Base-by-base conservation (phyloP, 23 red algal genomes). In the Gracilaria vermiculophylla region DNA sequence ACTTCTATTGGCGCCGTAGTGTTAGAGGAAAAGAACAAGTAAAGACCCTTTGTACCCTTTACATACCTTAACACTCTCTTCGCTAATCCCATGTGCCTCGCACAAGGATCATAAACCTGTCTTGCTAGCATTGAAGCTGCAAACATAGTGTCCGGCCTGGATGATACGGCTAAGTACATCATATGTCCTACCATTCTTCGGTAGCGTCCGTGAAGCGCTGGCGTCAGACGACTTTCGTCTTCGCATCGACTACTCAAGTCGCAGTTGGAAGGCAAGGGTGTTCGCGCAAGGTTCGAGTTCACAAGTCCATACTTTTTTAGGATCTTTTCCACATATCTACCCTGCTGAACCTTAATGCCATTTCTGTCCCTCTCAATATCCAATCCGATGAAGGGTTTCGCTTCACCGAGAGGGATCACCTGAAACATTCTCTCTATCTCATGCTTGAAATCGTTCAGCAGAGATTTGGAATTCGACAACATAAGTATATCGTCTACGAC, bases 81-180 rank as follows among this genome's bases (percentile, higher is more conserved):
- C 14, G 36, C 11, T 3, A 64, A n/a, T 32, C 25, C 40, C 7
- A 82, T 10, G n/a, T 82, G 40, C 40, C 78, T 82, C 36, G 16
- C 19, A 19, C 19, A n/a, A 15, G 50, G 78, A 1, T 51, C 52
- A 36, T 82, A 39, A 2, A 82, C 1, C 11, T 44, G 36, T 64
- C 78, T 82, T 16, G 78, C 78, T 33, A 61, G 20, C 13, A 41
- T 48, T 13, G 13, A 60, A 6, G 55, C 78, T 27, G 78, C 78
- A 27, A 82, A 82, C 43, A 56, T 60, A 1, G 64, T 61, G 53
- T 61, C 78, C 13, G 78, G 54, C 40, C 48, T 12, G 9, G 53
- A 57, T 35, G 11, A 53, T 6, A 82, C 78, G 13, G 52, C 50
- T 25, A 64, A 8, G 14, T 64, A 82, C 33, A 82, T 51, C 14